Evolutionary conservation across 2,329 filamentous ascomycete genomes (phyloP).

Genomic region (Hysterium pulicare): DNA sequence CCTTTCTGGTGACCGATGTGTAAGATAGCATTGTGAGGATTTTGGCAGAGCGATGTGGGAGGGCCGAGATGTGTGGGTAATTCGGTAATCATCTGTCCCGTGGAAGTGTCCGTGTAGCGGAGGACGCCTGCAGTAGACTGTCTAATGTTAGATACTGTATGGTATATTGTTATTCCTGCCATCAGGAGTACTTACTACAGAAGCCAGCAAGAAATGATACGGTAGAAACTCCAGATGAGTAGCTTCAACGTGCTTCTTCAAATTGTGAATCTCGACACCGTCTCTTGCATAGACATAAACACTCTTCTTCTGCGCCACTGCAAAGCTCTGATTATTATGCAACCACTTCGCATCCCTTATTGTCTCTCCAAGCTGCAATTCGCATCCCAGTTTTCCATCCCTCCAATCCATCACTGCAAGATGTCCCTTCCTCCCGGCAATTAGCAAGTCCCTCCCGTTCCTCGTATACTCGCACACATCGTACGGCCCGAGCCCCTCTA

Average conservation of each 20-base stretch:
- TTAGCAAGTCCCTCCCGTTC: slow-evolving; percentile 79
- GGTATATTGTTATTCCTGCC: neutral
- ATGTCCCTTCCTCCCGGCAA: slow-evolving; percentile 90
- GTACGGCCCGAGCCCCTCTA: slow-evolving; percentile 78
- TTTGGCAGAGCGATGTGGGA: slow-evolving; percentile 80
- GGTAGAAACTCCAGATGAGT: slow-evolving; percentile 93
- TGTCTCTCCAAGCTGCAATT: slow-evolving; percentile 87
- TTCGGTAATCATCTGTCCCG: slow-evolving; percentile 82
- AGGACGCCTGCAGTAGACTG: slow-evolving; percentile 77
- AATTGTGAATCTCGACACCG: slow-evolving; percentile 87
- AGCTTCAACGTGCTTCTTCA: slow-evolving; percentile 87
- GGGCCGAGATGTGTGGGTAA: slow-evolving; percentile 80
- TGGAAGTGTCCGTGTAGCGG: slow-evolving; percentile 90
- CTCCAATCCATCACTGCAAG: slow-evolving; percentile 96
- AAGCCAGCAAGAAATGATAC: slow-evolving; percentile 91
- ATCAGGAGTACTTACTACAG: slow-evolving; percentile 58
- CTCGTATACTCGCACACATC: slow-evolving; percentile 82
- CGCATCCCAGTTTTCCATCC: slow-evolving; percentile 84
- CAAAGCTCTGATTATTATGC: slow-evolving; percentile 92
- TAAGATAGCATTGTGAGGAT: slow-evolving; percentile 86
- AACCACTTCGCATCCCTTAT: slow-evolving; percentile 87
- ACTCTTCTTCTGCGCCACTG: slow-evolving; percentile 92
- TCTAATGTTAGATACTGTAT: slow-evolving; percentile 1
- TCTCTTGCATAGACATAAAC: slow-evolving; percentile 94
- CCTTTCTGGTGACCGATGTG: slow-evolving; percentile 95